A percentile compares a stretch with the other conserved stretches of the same genome.
phyloP scores from a whole-genome alignment of 495 filamentous ascomycete genomes.

The Penicillium macrosclerotiorum region DNA sequence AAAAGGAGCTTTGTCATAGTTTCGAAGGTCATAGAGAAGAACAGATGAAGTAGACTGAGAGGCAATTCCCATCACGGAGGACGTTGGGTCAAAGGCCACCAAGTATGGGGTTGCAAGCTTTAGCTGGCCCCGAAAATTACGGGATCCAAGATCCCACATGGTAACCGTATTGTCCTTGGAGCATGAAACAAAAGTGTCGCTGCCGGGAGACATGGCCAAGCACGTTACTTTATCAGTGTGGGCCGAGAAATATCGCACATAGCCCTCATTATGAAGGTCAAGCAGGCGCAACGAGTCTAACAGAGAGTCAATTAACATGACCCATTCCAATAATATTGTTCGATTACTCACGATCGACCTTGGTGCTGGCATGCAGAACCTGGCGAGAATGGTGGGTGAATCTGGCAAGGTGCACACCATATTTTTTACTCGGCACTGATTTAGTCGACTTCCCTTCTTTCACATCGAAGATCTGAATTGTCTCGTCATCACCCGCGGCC shows the following conservation, averaged over 20 bases:
- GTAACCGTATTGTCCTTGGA: constrained; percentile 83
- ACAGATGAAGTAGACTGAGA: constrained; percentile 73
- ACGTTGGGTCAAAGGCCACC: constrained; percentile 82
- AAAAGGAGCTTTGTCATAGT: constrained; percentile 89
- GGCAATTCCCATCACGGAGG: constrained; percentile 85
- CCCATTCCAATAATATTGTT: neutral
- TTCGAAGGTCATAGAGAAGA: constrained; percentile 88
- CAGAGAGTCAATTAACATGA: constrained; percentile 1
- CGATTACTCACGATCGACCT: constrained; percentile 62
- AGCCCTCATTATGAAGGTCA: constrained; percentile 90
- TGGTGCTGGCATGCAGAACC: constrained; percentile 93
- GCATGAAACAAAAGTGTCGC: constrained; percentile 89
- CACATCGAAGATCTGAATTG: constrained; percentile 90
- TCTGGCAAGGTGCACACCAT: constrained; percentile 87
- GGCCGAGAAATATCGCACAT: constrained; percentile 90
- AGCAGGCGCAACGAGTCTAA: constrained; percentile 83
- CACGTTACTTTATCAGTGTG: constrained; percentile 81
- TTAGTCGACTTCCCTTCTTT: constrained; percentile 86
- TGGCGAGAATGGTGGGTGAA: constrained; percentile 87
- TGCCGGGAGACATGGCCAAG: constrained; percentile 60
- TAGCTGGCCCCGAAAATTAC: constrained; percentile 72
- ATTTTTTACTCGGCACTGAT: constrained; percentile 83
- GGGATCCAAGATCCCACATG: constrained; percentile 77
- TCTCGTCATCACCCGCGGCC: constrained; percentile 85
- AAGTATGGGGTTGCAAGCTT: constrained; percentile 75